Base-by-base conservation (phyloP, 2,329 filamentous ascomycete genomes). In the Talaromyces sp. region DNA sequence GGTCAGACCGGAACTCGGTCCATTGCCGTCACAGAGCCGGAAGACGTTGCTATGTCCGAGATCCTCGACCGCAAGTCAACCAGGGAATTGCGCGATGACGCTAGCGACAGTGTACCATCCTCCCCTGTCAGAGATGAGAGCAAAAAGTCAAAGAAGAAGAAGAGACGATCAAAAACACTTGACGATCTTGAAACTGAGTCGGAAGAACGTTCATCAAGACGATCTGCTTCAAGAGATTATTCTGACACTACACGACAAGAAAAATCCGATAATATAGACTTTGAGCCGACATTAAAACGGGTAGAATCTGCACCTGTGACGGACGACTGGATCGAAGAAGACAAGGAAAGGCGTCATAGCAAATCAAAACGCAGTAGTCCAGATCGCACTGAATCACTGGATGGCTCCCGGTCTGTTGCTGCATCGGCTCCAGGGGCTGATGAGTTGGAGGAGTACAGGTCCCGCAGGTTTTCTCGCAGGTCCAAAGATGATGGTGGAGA, bases 181-280 rank as follows among this genome's bases (percentile, higher is more conserved):
- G 69, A 68, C 33, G 70, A 73, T 27, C 54, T 70, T 7, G 71
- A 73, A n/a, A 61, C 66, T 2, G 58, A 63, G 27, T 71, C 70
- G 56, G 64, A 66, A 19, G 35, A 66, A 15, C 33, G 13, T 15
- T 66, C 59, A 3, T 62, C 52, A 5, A 47, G 60, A 50, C 54
- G 19, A 45, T 25, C 19, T 10, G 37, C 45, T 43, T 47, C 63
- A n/a, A 50, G 35, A 5, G 63, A 65, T 13, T 9, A 25, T 33
- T 45, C 60, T n/a, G 45, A 56, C 31, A 57, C 11, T 39, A 58
- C 39, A 41, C 50, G 22, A 25, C 43, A 58, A 22, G 58, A 50
- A 17, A 61, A 13, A 13, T 17, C 41, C 3, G 61, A 63, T 19
- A 35, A 60, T 31, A 41, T 9, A 35, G 43, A 43, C 10, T 50